Base-by-base conservation (phyloP, 139 green algal species). In the Deuterostichococcus epilithicus region DNA sequence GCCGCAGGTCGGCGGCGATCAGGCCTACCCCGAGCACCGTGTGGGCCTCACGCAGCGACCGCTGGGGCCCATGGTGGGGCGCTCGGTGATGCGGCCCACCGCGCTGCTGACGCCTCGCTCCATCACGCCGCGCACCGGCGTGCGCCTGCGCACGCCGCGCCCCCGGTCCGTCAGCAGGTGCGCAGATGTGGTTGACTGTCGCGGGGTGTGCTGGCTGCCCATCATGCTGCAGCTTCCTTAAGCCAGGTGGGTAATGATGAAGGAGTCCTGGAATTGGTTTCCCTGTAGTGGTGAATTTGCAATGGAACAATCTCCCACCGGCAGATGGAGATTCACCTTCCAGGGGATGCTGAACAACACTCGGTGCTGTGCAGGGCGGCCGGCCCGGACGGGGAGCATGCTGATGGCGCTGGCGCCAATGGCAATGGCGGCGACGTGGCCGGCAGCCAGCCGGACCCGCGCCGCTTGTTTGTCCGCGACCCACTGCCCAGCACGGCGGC, bases 381-480 rank as follows among this genome's bases (percentile, higher is more conserved):
- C 52, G 28, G 52, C 52, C 26, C 52, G 18, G 52, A 20, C 52
- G 52, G 52, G 13, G 52, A 63, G 3, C 52, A 23, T 63, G 52
- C 52, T 5, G 52, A 63, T 13, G 52, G 52, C 52, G 28, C 18
- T 30, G 18, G 3, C 18, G 20, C 3, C 20, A 20, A 3, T n/a
- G 52, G 10, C 3, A 20, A 13, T n/a, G 52, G 20, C 20, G 52
- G 52, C 52, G 20, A 25, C 13, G 52, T 13, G 3, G 52, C 18
- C 10, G 10, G 28, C 52, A 28, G 52, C 52, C 52, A 63, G 52
- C 52, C 68, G 13, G 92, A 97, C 84, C 92, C 93, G 0, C 88
- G 93, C 76, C 68, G 81, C 13, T 88, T 97, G 26, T 97, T 97
- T 81, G 92, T 97, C 63, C 82, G 90, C 23, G 81, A 87, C 63